Percentiles rank a stretch among this genome's conserved stretches.
phyloP scores from a whole-genome alignment of 2,329 filamentous ascomycete genomes.

The Fusarium caatingaense region DNA sequence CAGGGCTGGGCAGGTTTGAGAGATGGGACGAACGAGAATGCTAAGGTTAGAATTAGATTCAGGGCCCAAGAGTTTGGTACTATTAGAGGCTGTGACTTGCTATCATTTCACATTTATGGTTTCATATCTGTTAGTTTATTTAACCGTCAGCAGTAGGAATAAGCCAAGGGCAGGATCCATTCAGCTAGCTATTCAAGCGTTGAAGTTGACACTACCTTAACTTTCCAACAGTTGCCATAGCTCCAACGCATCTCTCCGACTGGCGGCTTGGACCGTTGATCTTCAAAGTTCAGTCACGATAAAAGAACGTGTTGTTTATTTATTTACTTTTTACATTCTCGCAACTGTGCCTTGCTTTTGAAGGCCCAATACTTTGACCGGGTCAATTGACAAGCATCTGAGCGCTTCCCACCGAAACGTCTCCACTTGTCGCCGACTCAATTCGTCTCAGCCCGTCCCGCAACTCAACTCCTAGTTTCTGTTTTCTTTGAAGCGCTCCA shows the following conservation, averaged over 20 bases:
- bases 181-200: background rate
- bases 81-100: background rate
- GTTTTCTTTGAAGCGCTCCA: slow-evolving; percentile 13
- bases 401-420: slow-evolving; percentile 28
- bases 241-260: slow-evolving; percentile 14
- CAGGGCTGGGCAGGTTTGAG: slow-evolving; percentile 4
- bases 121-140: slow-evolving; percentile 14
- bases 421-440: slow-evolving; percentile 36
- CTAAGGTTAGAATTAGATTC: background rate
- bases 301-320: slow-evolving; percentile 5
- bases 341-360: slow-evolving; percentile 4
- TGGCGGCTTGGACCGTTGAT: background rate
- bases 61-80: slow-evolving; percentile 16
- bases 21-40: slow-evolving; percentile 26
- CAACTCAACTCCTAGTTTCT: slow-evolving; percentile 24
- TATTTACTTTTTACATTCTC: slow-evolving; percentile 7
- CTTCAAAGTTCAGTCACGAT: background rate
- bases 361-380: slow-evolving; percentile 17
- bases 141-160: background rate
- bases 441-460: slow-evolving; percentile 34
- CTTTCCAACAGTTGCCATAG: slow-evolving; percentile 1
- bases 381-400: slow-evolving; percentile 7
- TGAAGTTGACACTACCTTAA: background rate
- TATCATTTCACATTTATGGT: slow-evolving; percentile 16
- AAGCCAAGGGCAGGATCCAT: background rate